Conservation (phyloP, 2,329 filamentous ascomycete species). For the Fusarium solani-melongenae region DNA sequence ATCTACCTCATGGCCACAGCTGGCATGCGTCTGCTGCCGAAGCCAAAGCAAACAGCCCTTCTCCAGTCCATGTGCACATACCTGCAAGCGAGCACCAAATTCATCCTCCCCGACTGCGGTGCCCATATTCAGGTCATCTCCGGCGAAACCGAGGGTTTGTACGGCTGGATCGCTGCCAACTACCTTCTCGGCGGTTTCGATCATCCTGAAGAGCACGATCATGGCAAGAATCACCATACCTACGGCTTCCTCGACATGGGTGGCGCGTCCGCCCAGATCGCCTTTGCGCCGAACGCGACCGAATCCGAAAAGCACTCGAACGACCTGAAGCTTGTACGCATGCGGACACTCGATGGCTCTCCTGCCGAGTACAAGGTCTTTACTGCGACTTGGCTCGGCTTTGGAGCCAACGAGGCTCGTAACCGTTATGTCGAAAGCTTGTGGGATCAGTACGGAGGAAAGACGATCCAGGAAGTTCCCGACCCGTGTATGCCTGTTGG, state of each 20-base stretch:
- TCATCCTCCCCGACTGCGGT: conserved; percentile 89
- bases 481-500: conserved; percentile 92
- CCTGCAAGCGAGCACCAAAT: conserved; percentile 78
- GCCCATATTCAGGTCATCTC: conserved; percentile 93
- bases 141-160: conserved; percentile 94
- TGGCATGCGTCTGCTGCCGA: conserved; percentile 87
- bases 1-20: conserved; percentile 96
- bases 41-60: conserved; percentile 76
- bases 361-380: conserved; percentile 88
- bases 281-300: conserved; percentile 93
- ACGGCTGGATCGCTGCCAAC: conserved; percentile 97
- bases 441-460: conserved; percentile 70
- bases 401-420: conserved; percentile 94
- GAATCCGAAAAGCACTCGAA: conserved; percentile 90
- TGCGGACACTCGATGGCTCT: conserved; percentile 84
- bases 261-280: conserved; percentile 96
- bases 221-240: conserved; percentile 90
- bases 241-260: conserved; percentile 99
- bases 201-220: conserved; percentile 75
- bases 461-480: conserved; percentile 72
- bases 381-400: conserved; percentile 95
- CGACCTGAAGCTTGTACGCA: conserved; percentile 85
- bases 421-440: conserved; percentile 84
- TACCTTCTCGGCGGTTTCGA: conserved; percentile 95
- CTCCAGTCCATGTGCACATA: conserved; percentile 86